phyloP scores from a whole-genome alignment of 2,329 filamentous ascomycete species.

The Monilinia laxa region DNA sequence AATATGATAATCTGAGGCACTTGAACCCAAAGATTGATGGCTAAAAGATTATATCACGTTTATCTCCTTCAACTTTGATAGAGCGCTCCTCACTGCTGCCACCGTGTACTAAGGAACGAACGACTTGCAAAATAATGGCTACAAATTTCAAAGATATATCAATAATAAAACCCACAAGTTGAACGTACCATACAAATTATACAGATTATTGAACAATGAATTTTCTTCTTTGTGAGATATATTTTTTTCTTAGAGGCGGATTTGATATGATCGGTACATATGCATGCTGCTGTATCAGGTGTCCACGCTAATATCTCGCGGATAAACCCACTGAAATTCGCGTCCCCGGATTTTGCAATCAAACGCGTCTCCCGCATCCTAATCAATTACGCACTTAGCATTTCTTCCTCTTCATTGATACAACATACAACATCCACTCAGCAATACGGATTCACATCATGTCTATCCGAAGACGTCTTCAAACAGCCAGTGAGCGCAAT shows the following conservation, averaged over 20 bases:
- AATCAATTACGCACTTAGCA: neutral
- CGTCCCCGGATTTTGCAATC: constrained; percentile 6
- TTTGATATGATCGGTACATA: neutral
- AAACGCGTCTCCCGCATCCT: constrained; percentile 15
- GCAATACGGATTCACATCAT: constrained; percentile 23
- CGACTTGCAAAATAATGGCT: neutral
- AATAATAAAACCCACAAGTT: neutral
- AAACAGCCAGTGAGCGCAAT: constrained; percentile 27
- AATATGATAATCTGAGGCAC: neutral
- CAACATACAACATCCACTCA: neutral
- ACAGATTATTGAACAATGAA: too few relatives aligned
- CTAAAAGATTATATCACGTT: neutral
- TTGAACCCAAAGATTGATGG: neutral
- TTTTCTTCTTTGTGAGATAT: neutral
- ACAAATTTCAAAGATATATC: neutral
- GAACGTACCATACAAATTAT: neutral
- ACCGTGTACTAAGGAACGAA: neutral
- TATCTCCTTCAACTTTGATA: constrained; percentile 1
- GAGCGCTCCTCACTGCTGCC: constrained; percentile 12
- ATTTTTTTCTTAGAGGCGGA: neutral
- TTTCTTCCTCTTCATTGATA: neutral
- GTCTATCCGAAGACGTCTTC: constrained; percentile 31
- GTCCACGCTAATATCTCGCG: constrained; percentile 1
- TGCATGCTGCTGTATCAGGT: neutral
- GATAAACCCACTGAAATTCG: neutral